These are phyloP conservation scores for Fragaria ananassa DNA, from an alignment of 306 rosid species.

Conservation along the genomic window DNA sequence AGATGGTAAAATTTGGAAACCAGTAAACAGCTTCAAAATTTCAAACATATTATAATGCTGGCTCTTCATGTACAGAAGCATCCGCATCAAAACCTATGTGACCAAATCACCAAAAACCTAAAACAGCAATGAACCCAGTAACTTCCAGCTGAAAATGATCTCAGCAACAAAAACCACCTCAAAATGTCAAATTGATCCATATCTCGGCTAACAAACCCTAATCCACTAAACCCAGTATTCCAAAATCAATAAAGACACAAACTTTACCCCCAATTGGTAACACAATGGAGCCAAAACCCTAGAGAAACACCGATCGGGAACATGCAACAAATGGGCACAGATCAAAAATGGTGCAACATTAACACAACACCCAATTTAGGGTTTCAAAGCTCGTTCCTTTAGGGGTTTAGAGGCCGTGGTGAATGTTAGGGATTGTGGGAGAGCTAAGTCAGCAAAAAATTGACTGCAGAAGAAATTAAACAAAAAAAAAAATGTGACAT, in stretches of 20 bases:
- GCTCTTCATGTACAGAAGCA: slow-evolving; percentile 1
- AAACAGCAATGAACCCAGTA: slow-evolving; percentile 13
- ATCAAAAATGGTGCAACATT: slow-evolving; percentile 28
- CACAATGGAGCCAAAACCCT: slow-evolving; percentile 45
- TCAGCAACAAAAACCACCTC: not conserved
- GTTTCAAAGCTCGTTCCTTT: slow-evolving; percentile 28
- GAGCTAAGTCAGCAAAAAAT: slow-evolving; percentile 50
- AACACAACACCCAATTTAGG: slow-evolving; percentile 36
- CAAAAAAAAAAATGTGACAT: slow-evolving; percentile 45
- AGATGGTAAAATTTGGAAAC: not conserved
- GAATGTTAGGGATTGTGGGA: slow-evolving; percentile 13
- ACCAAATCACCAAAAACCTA: not conserved
- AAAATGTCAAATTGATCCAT: not conserved
- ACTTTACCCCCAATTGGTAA: slow-evolving; percentile 28
- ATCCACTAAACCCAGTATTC: slow-evolving; percentile 33
- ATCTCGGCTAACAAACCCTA: slow-evolving; percentile 42
- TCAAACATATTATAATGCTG: not conserved
- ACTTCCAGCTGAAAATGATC: not conserved
- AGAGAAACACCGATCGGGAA: slow-evolving; percentile 42
- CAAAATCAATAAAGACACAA: slow-evolving; percentile 39
- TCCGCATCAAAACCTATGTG: slow-evolving; percentile 13
- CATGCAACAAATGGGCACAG: slow-evolving; percentile 36
- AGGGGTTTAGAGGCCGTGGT: not conserved
- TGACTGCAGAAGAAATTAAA: slow-evolving; percentile 30
- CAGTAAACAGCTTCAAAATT: not conserved